phyloP scores from a whole-genome alignment of 2,329 filamentous ascomycete species.

The Claviceps spartinae region DNA sequence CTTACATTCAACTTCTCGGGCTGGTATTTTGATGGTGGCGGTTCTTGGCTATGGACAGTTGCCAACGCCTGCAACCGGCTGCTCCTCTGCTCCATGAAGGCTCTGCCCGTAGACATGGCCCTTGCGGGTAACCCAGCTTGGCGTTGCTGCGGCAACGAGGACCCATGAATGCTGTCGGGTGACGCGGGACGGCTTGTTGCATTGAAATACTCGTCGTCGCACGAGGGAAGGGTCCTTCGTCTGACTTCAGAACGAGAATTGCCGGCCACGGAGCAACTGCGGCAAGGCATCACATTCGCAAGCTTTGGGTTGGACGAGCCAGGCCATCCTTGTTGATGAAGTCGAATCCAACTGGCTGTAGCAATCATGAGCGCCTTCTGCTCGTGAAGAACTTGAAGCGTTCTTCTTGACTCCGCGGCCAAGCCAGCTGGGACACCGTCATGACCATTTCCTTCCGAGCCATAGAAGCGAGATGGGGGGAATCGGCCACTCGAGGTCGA shows the following conservation, averaged over 20 bases:
- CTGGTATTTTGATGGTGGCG: not conserved
- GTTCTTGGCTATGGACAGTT: constrained; percentile 1
- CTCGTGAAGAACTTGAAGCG: constrained; percentile 18
- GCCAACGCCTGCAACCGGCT: constrained; percentile 4
- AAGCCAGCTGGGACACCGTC: constrained; percentile 10
- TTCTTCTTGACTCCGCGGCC: constrained; percentile 17
- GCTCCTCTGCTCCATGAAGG: constrained; percentile 14
- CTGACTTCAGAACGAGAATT: constrained; percentile 2
- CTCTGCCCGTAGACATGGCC: constrained; percentile 13
- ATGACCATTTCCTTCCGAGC: constrained; percentile 11
- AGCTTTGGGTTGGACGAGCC: constrained; percentile 17
- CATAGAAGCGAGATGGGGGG: constrained; percentile 28
- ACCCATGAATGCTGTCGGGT: not conserved
- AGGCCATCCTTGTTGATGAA: constrained; percentile 24
- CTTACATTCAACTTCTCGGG: not conserved
- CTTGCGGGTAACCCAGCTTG: constrained; percentile 7
- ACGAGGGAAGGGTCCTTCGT: constrained; percentile 8
- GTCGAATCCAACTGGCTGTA: constrained; percentile 24
- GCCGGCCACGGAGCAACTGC: constrained; percentile 12
- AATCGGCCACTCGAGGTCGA: constrained; percentile 34
- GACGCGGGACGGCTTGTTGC: constrained; percentile 1
- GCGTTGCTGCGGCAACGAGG: not conserved
- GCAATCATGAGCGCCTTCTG: constrained; percentile 24
- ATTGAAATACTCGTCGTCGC: constrained; percentile 4
- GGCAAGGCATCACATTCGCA: constrained; percentile 11